These are phyloP conservation scores for Lepraria neglecta DNA, from an alignment of 495 filamentous ascomycete genomes.

Conservation along the genomic window DNA sequence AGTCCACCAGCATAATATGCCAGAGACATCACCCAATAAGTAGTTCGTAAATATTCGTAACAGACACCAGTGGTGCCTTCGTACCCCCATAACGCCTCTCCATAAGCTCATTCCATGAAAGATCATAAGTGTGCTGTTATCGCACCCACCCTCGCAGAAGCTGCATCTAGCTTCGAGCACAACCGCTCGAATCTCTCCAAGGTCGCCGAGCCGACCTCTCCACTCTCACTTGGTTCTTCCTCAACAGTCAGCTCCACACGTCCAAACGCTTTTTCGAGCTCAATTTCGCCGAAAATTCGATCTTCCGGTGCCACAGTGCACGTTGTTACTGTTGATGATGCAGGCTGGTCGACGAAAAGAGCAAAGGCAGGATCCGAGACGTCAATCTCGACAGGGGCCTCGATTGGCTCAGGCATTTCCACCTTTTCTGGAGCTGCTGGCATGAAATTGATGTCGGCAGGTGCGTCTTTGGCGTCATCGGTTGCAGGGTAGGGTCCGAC, in stretches of 20 bases:
- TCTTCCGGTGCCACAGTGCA: slow-evolving; percentile 23
- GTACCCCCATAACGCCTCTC: background rate
- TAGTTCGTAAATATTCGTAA: slow-evolving; percentile 11
- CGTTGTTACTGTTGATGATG: slow-evolving; percentile 31
- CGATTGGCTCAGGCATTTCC: slow-evolving; percentile 31
- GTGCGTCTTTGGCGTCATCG: slow-evolving; percentile 47
- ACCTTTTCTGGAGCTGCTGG: slow-evolving; percentile 34
- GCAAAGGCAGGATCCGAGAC: slow-evolving; percentile 54
- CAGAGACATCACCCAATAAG: background rate
- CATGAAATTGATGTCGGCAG: slow-evolving; percentile 41
- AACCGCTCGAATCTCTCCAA: slow-evolving; percentile 40
- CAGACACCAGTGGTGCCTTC: background rate
- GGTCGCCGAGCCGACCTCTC: slow-evolving; percentile 26
- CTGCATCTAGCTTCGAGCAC: slow-evolving; percentile 47
- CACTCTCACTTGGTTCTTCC: slow-evolving; percentile 38
- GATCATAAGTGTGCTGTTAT: slow-evolving; percentile 43
- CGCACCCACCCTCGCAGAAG: slow-evolving; percentile 43
- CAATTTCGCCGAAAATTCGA: slow-evolving; percentile 49
- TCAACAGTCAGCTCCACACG: slow-evolving; percentile 54
- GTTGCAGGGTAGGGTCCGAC: slow-evolving; percentile 32
- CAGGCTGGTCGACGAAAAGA: slow-evolving; percentile 44
- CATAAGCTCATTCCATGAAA: background rate
- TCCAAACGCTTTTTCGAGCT: slow-evolving; percentile 51
- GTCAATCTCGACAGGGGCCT: slow-evolving; percentile 44
- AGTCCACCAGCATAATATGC: background rate